phyloP scores from a whole-genome alignment of 441 rosid genomes.

The Manihot esculenta region DNA sequence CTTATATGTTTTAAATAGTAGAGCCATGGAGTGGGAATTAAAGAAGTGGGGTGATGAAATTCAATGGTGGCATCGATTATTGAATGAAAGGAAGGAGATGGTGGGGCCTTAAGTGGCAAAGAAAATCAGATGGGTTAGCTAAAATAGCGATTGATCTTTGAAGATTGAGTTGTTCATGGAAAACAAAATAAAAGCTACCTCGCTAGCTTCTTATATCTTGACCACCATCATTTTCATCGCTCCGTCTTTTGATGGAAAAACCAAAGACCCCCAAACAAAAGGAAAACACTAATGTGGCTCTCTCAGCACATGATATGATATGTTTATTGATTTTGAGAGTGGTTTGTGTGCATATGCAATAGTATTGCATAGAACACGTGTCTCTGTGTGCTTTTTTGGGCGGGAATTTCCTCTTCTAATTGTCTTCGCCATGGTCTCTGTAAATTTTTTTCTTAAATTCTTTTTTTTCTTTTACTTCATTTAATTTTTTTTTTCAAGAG shows the following conservation, averaged over 20 bases:
- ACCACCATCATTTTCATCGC: conserved; percentile 21
- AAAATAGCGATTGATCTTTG: conserved; percentile 20
- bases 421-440: conserved; percentile 46
- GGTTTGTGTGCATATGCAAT: conserved; percentile 31
- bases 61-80: conserved; percentile 42
- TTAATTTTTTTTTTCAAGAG: conserved; percentile 7
- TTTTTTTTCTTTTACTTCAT: not conserved
- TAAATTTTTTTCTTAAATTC: not conserved
- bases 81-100: conserved; percentile 37
- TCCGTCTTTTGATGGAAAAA: conserved; percentile 22
- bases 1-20: conserved; percentile 18
- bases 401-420: conserved; percentile 41
- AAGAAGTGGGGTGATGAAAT: conserved; percentile 35
- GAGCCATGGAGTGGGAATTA: conserved; percentile 34
- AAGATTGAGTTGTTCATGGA: conserved; percentile 21
- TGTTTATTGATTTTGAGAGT: conserved; percentile 25
- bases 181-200: not conserved
- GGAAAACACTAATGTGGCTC: conserved; percentile 20
- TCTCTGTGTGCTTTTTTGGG: conserved; percentile 47
- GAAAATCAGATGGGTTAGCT: conserved; percentile 20
- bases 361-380: conserved; percentile 32
- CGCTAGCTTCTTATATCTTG: conserved; percentile 17
- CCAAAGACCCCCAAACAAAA: not conserved
- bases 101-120: conserved; percentile 40
- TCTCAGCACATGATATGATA: not conserved